These are phyloP conservation scores for Nigrograna mackinnonii DNA, from an alignment of 2,329 filamentous ascomycete genomes.

Conservation along the genomic window DNA sequence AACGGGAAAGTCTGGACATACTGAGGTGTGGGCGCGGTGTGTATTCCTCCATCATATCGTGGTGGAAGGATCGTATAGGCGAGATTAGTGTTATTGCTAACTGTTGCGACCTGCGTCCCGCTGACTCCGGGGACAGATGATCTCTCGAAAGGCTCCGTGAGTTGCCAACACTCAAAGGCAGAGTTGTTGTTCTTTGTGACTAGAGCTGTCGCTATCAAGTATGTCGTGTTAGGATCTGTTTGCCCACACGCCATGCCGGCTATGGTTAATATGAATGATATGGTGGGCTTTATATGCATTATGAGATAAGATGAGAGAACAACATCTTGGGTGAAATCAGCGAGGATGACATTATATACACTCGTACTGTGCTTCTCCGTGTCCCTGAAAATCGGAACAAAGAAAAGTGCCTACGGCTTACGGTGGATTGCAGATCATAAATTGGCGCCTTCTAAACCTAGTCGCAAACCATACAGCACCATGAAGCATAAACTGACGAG, in stretches of 20 bases:
- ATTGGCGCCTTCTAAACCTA: too few species aligned
- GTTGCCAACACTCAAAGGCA: constrained; percentile 38
- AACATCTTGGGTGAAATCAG: background rate
- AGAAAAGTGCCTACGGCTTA: too few species aligned
- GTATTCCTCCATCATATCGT: constrained; percentile 35
- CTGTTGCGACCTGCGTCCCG: constrained; percentile 20
- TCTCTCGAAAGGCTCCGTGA: constrained; percentile 25
- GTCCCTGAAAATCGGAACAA: too few species aligned
- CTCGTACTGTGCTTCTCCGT: too few species aligned
- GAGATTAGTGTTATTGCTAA: constrained; percentile 26
- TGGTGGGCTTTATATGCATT: background rate
- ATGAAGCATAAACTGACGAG: too few species aligned
- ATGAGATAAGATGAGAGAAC: background rate
- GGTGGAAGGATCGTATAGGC: constrained; percentile 36
- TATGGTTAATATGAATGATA: background rate
- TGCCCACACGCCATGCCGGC: constrained; percentile 6
- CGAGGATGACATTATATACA: too few species aligned
- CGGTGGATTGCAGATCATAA: too few species aligned
- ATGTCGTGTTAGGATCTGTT: constrained; percentile 14
- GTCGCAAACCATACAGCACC: too few species aligned
- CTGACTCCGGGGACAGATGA: constrained; percentile 29
- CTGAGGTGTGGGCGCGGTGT: constrained; percentile 38
- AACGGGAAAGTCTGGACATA: too few species aligned
- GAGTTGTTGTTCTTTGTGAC: constrained; percentile 35
- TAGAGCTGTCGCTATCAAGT: constrained; percentile 36